A percentile compares a stretch with the other conserved stretches of the same genome.
phyloP scores from a whole-genome alignment of 352 stramenopile genomes.

The Globisporangium sylvaticum region DNA sequence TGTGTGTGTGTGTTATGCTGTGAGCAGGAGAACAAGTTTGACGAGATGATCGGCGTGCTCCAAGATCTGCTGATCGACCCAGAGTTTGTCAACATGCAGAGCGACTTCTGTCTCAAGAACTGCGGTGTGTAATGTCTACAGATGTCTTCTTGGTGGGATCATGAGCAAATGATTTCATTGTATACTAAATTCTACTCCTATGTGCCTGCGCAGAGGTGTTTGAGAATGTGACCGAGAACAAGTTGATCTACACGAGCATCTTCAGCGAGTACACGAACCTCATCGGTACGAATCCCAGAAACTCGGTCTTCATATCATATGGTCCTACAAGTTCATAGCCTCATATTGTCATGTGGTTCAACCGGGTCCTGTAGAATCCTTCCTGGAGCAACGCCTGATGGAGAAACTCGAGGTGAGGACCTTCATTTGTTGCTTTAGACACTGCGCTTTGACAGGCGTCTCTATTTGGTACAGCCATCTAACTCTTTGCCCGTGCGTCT shows the following conservation, averaged over 20 bases:
- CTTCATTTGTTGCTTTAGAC: neutral
- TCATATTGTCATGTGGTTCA: neutral
- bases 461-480: neutral
- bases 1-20: neutral
- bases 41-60: constrained; percentile 76
- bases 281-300: constrained; percentile 43
- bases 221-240: constrained; percentile 82
- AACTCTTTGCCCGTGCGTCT: neutral
- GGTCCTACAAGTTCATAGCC: neutral
- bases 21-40: constrained; percentile 56
- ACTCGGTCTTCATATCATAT: neutral
- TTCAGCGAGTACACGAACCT: constrained; percentile 75
- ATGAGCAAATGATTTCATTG: neutral
- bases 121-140: constrained; percentile 40
- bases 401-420: constrained; percentile 58
- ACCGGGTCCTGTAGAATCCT: constrained; percentile 37
- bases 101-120: constrained; percentile 72
- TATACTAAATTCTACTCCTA: neutral
- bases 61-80: constrained; percentile 80
- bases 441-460: neutral
- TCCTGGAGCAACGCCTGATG: constrained; percentile 55
- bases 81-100: constrained; percentile 74
- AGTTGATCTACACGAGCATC: constrained; percentile 78
- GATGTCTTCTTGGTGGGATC: neutral
- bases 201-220: constrained; percentile 57